Conservation (phyloP, 208 protist species). For the Porcisia deanei region DNA sequence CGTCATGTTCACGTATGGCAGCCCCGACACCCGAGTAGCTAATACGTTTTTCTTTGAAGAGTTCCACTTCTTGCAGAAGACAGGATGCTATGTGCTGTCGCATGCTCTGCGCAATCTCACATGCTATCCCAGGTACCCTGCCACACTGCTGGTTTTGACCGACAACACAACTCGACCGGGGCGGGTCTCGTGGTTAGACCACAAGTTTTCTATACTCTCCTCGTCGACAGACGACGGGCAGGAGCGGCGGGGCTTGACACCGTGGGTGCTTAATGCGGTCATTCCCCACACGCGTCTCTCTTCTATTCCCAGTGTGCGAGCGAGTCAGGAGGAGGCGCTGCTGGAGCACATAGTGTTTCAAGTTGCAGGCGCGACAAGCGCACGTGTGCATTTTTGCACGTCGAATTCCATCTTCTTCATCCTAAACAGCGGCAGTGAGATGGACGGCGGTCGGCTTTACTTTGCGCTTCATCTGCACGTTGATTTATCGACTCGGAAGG, state of each 20-base stretch:
- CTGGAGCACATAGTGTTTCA: slow-evolving; percentile 67
- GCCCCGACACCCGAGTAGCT: not conserved
- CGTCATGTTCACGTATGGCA: slow-evolving; percentile 6
- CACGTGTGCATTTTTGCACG: slow-evolving; percentile 42
- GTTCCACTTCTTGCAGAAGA: slow-evolving; percentile 35
- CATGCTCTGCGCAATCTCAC: slow-evolving; percentile 39
- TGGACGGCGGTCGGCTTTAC: slow-evolving; percentile 74
- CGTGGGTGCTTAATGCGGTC: slow-evolving; percentile 82
- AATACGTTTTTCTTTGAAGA: slow-evolving; percentile 23
- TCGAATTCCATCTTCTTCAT: slow-evolving; percentile 55
- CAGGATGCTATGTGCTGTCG: slow-evolving; percentile 48
- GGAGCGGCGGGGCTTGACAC: slow-evolving; percentile 41
- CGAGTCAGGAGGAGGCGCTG: slow-evolving; percentile 42
- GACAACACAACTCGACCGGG: slow-evolving; percentile 74
- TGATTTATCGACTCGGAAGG: slow-evolving; percentile 6
- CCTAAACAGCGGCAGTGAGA: slow-evolving; percentile 48
- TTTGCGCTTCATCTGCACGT: slow-evolving; percentile 65
- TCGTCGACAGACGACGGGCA: slow-evolving; percentile 30
- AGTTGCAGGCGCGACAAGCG: slow-evolving; percentile 29
- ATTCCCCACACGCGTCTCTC: slow-evolving; percentile 52
- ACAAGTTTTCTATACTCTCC: slow-evolving; percentile 43
- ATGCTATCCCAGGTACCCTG: slow-evolving; percentile 29
- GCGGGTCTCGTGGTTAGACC: slow-evolving; percentile 45
- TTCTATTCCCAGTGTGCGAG: slow-evolving; percentile 18
- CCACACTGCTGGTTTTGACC: slow-evolving; percentile 58